Base-by-base conservation (phyloP, 106 monocot genomes). In the Posidonia australis region DNA sequence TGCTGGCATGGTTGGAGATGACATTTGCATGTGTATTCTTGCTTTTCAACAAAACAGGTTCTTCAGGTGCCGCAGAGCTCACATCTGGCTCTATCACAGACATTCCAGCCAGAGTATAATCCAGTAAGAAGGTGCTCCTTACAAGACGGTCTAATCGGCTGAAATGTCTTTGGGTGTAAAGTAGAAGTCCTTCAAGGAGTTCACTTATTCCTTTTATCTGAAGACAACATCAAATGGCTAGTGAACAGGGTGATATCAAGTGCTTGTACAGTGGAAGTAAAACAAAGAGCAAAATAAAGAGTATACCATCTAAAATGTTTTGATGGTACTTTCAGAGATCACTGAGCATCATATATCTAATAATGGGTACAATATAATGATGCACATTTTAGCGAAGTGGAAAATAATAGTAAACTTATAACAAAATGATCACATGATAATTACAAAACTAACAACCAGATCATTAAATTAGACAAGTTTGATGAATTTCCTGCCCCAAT, bases 121-220 rank as follows among this genome's bases (percentile, higher is more conserved):
- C 87, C 76, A 90, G 61, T 66, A 96, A 72, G 46, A 76, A 96
- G 20, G 75, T 82, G 82, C 84, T 83, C 72, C 90, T 72, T 2
- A 82, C 75, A 16, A 90, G 84, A 70, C 96, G 69, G 55, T 96
- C 87, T 12, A 90, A 58, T 43, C 96, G 82, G 73, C 77, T 79
- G 36, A 79, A 96, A 70, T 96, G 90, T 70, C 96, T 80, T 66
- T 84, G 86, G 0, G 96, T 80, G 64, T 96, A 96, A 14, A 90
- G 96, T 42, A 87, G 70, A 48, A 96, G 75, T 5, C 96, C 96
- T 72, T 96, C 90, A 16, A 96, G 84, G 21, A 96, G 77, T 53
- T 90, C 90, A 13, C 82, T 70, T 24, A 90, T 63, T 14, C 90
- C 96, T 71, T 96, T 96, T 19, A 96, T 68, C 96, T 93, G 83